A percentile compares a stretch with the other conserved stretches of the same genome.
Evolutionary conservation across 805 yeast species (phyloP).

Genomic region (Saccharomycopsis sp.): DNA sequence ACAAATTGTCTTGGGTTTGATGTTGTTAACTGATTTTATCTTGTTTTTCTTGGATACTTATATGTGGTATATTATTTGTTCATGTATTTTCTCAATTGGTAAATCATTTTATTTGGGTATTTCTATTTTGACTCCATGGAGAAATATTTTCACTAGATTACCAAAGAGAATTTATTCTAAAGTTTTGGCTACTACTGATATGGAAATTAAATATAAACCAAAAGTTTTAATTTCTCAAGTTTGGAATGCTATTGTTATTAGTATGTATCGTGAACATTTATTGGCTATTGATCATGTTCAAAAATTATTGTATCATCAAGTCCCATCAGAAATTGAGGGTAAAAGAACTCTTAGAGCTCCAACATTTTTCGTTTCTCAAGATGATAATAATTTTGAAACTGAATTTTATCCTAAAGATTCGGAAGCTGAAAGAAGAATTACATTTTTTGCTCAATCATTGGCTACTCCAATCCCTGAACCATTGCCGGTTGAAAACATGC

Average conservation of each 20-base stretch:
- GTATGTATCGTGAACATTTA: constrained; percentile 99
- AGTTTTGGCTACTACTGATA: constrained; percentile 95
- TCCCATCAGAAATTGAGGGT: constrained; percentile 96
- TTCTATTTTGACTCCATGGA: constrained; percentile 98
- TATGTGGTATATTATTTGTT: constrained; percentile 96
- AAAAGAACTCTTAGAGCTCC: constrained; percentile 98
- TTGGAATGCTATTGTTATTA: constrained; percentile 98
- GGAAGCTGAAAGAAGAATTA: constrained; percentile 99
- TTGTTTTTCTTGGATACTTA: constrained; percentile 98
- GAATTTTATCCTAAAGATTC: constrained; percentile 96
- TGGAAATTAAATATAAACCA: constrained; percentile 98
- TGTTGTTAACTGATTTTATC: constrained; percentile 87
- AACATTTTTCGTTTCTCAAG: constrained; percentile 96
- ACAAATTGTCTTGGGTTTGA: constrained; percentile 81
- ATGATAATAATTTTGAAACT: constrained; percentile 85
- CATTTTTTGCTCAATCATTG: constrained; percentile 97
- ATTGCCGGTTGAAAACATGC: constrained; percentile 98
- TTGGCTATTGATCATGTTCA: constrained; percentile 98
- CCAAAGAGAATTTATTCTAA: constrained; percentile 99
- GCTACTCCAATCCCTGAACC: constrained; percentile 99
- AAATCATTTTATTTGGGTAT: constrained; percentile 98
- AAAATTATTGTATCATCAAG: constrained; percentile 94
- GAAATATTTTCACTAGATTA: constrained; percentile 93
- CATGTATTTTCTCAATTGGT: constrained; percentile 93
- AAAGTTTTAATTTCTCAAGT: constrained; percentile 96